Percentiles rank a stretch among this genome's conserved stretches.
Evolutionary conservation across 495 filamentous ascomycete genomes (phyloP).

Genomic region (Xylaria scruposa): DNA sequence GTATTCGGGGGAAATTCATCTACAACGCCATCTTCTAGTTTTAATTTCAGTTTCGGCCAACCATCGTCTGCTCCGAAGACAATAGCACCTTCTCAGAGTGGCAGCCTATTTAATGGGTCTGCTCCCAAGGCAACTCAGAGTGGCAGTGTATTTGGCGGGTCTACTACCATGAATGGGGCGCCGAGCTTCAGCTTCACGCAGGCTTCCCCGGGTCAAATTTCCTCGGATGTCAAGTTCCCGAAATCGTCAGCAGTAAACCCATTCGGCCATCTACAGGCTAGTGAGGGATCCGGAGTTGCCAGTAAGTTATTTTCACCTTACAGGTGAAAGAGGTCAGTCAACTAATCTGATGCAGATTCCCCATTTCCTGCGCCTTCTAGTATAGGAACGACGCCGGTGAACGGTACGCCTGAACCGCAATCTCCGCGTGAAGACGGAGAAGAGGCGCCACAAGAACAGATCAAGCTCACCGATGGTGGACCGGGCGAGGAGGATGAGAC

Average conservation of each 20-base stretch:
- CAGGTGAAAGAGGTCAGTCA: neutral
- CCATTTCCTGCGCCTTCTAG: constrained; percentile 59
- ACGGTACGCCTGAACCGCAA: constrained; percentile 65
- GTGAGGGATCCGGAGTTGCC: constrained; percentile 50
- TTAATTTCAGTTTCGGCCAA: constrained; percentile 44
- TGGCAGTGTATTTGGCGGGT: constrained; percentile 30
- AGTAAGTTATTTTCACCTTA: constrained; percentile 42
- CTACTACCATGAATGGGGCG: constrained; percentile 30
- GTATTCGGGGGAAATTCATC: constrained; percentile 33
- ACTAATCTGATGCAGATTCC: constrained; percentile 44
- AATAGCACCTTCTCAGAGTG: constrained; percentile 32
- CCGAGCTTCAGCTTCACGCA: constrained; percentile 38
- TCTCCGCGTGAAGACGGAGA: constrained; percentile 60
- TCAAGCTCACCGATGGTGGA: constrained; percentile 66
- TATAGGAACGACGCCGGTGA: constrained; percentile 63
- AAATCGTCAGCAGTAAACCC: constrained; percentile 24
- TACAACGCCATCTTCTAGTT: constrained; percentile 42
- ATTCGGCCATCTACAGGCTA: constrained; percentile 43
- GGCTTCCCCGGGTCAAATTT: constrained; percentile 31
- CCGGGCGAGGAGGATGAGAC: constrained; percentile 77
- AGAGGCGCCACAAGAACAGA: constrained; percentile 59
- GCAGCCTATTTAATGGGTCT: constrained; percentile 31
- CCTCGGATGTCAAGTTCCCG: constrained; percentile 30
- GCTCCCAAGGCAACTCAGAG: constrained; percentile 24
- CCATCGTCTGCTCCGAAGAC: constrained; percentile 37